Base-by-base conservation (phyloP, 306 rosid species). In the Nissolia schottii region DNA sequence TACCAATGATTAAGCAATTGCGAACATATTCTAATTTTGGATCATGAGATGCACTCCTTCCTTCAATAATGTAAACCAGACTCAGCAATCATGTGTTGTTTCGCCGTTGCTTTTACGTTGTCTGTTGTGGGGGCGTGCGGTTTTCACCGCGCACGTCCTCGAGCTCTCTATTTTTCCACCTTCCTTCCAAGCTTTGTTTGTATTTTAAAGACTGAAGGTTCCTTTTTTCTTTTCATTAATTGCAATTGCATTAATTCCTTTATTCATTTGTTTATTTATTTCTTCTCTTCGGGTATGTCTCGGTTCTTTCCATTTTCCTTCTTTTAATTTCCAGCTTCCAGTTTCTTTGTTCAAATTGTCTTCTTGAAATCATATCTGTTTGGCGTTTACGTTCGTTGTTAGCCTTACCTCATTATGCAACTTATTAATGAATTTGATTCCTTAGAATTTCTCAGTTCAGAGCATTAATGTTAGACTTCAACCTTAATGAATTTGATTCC, bases 1-100 rank as follows among this genome's bases (percentile, higher is more conserved):
- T 28, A 28, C 18, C 35, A 59, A 58, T 38, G 45, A 2, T 32
- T 5, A 8, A 57, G n/a, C 7, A 51, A 64, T 45, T 28, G 60
- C 4, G 19, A 12, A 18, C 5, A 1, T 4, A n/a, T 54, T 55
- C 40, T 48, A 25, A 34, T 48, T 49, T 54, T 71, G 55, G 82
- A 78, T 71, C 46, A 1, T 8, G 64, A 64, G 78, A 71, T 78
- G 78, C 78, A 64, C 4, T 19, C 35, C 22, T 56, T 34, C 29
- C 74, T 55, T 22, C 25, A 71, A 64, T 64, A 55, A 38, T 71
- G 71, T 45, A n/a, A n/a, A 43, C 19, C 45, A 32, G 19, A 13
- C 35, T 19, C 10, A 23, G 1, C 41, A 23, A 41, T 7, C 24
- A 16, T 41, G 11, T 22, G 27, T 41, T 29, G 46, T 13, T 71